A percentile compares a stretch with the other conserved stretches of the same genome.
phyloP scores from a whole-genome alignment of 177 flowering plant genomes.

The Telopea speciosissima region DNA sequence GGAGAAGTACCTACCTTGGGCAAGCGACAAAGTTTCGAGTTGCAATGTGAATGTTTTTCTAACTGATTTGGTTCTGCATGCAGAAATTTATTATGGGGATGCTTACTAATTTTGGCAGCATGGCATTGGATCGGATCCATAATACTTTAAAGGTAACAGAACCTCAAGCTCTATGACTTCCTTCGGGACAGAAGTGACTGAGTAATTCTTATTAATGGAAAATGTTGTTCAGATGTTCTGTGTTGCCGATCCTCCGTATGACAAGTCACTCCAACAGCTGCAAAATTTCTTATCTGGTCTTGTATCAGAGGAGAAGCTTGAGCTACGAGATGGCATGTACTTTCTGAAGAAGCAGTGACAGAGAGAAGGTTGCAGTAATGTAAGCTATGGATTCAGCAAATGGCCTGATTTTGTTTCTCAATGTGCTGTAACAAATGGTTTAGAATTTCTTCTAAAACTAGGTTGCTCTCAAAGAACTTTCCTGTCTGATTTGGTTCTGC shows the following conservation, averaged over 20 bases:
- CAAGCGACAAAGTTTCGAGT: not conserved
- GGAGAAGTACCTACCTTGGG: not conserved
- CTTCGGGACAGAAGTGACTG: not conserved
- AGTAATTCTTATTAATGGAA: not conserved
- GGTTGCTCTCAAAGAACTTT: not conserved
- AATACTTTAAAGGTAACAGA: constrained; percentile 82
- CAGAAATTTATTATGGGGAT: constrained; percentile 94
- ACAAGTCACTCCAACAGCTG: constrained; percentile 92
- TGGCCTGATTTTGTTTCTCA: not conserved
- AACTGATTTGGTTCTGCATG: constrained; percentile 16
- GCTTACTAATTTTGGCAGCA: constrained; percentile 96
- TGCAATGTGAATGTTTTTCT: not conserved
- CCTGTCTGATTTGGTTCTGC: not conserved
- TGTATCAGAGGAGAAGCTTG: constrained; percentile 87
- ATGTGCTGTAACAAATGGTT: not conserved
- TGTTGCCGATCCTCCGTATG: constrained; percentile 78
- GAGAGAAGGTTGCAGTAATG: not conserved
- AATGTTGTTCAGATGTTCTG: constrained; percentile 77
- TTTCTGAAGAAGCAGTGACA: constrained; percentile 50
- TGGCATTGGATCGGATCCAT: constrained; percentile 88
- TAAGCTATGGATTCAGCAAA: not conserved
- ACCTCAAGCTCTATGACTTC: not conserved
- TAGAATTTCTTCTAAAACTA: not conserved
- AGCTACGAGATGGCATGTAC: constrained; percentile 75
- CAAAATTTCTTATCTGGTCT: constrained; percentile 89